Base-by-base conservation (phyloP, 192 early-diverging fungal species). In the Coemansia sp. region DNA sequence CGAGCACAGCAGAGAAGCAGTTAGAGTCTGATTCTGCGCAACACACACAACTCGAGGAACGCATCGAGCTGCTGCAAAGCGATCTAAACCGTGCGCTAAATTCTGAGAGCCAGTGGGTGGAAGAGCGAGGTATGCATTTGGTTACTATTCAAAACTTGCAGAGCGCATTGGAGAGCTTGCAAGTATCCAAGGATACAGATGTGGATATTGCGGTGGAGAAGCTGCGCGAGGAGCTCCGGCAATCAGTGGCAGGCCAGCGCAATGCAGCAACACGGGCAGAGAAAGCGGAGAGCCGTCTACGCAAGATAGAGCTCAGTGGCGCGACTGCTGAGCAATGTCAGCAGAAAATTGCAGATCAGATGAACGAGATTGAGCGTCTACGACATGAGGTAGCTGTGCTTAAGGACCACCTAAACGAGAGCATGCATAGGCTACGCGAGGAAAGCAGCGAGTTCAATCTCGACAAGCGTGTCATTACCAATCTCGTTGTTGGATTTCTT, bases 381-480 rank as follows among this genome's bases (percentile, higher is more conserved):
- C 82, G 67, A 53, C 62, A 69, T 44, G 65, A 81, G 65, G 60
- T 73, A 31, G 81, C 93, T 21, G 93, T 90, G 54, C 83, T 95
- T 5, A 93, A 98, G 71, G 88, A 90, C 30, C 94, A 98, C 67
- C 73, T 97, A 47, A 85, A 88, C 44, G 95, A 98, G 63, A 94
- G 94, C 27, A 92, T 97, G 87, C 86, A 93, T 23, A 88, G 90
- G 51, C 73, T 97, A 61, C 86, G 86, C 60, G 90, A 92, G 51
- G 87, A 87, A 59, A 85, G 86, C 67, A 90, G 79, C 62, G 88
- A 94, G 58, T 90, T 89, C 48, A 91, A 87, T 58, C 83, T 93
- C 10, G 91, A 93, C 67, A 88, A 94, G 60, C 88, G 88, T 27
- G 84, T 98, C 7, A 89, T 97, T 25, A 89, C 93, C 49, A 96